These are phyloP conservation scores for Yamadazyma taylorii DNA, from an alignment of 1,139 yeast genomes.

Conservation along the genomic window DNA sequence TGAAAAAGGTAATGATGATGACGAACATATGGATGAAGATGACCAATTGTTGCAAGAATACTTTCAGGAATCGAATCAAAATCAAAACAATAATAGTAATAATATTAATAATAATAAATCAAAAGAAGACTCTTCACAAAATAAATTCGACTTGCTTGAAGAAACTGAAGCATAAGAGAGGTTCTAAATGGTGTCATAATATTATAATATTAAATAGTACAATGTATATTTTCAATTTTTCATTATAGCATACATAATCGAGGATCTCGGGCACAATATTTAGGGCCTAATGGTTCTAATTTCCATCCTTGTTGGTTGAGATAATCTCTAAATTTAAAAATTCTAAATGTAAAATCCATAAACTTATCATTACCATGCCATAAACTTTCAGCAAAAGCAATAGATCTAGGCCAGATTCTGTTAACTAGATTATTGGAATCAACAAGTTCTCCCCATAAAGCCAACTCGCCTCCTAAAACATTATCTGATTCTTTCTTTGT, in stretches of 20 bases:
- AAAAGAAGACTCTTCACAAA: constrained; percentile 18
- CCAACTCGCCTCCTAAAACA: constrained; percentile 47
- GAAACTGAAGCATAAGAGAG: constrained; percentile 50
- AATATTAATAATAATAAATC: too few relatives aligned
- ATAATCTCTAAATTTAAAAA: constrained; percentile 45
- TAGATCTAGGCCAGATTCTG: constrained; percentile 50
- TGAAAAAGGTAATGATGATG: constrained; percentile 39
- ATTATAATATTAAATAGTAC: too few relatives aligned
- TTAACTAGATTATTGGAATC: constrained; percentile 38
- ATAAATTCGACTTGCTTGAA: constrained; percentile 48
- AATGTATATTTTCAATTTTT: background rate
- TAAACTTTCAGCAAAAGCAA: constrained; percentile 46
- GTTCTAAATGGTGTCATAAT: too few relatives aligned
- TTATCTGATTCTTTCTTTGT: constrained; percentile 33
- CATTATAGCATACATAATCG: constrained; percentile 38
- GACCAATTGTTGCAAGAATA: constrained; percentile 15
- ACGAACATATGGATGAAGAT: constrained; percentile 31
- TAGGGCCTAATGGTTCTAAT: constrained; percentile 43
- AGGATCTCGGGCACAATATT: constrained; percentile 40
- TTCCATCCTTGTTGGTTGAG: constrained; percentile 37
- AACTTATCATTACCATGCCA: constrained; percentile 46
- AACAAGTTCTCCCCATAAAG: constrained; percentile 48
- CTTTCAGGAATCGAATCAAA: constrained; percentile 16
- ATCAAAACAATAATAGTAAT: constrained; percentile 18
- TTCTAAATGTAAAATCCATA: constrained; percentile 39